phyloP scores from a whole-genome alignment of 371 early-diverging fungal species.

The Fennellomyces sp. region DNA sequence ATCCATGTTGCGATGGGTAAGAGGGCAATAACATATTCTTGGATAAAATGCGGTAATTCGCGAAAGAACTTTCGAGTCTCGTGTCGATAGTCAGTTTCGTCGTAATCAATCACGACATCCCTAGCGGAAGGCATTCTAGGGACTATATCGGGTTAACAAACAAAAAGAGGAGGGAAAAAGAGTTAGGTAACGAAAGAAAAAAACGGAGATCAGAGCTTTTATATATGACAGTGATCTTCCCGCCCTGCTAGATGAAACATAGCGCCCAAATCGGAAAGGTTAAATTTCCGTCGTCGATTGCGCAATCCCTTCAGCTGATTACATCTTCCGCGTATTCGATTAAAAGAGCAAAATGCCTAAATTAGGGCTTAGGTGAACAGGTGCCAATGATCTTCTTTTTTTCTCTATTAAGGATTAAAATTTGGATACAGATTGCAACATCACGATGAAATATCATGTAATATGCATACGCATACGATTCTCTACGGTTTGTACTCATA shows the following conservation, averaged over 20 bases:
- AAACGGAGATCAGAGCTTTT: background rate
- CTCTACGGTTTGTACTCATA: too few species aligned
- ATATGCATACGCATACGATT: background rate
- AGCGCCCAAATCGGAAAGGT: background rate
- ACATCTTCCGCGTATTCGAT: background rate
- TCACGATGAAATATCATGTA: background rate
- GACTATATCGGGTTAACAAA: background rate
- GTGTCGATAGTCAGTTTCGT: conserved; percentile 17
- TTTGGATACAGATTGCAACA: background rate
- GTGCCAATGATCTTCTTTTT: too few species aligned
- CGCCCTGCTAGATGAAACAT: background rate
- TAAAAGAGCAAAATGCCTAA: background rate
- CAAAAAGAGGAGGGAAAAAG: background rate
- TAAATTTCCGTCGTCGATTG: background rate
- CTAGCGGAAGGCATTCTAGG: background rate
- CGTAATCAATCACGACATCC: conserved; percentile 44
- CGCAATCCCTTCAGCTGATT: background rate
- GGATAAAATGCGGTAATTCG: conserved; percentile 29
- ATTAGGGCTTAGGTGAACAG: background rate
- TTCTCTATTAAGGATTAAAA: too few species aligned
- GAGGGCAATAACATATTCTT: conserved; percentile 36
- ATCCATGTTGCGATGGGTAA: conserved; percentile 79
- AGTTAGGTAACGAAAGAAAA: background rate
- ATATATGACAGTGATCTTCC: background rate
- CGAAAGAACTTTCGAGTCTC: conserved; percentile 25